Evolutionary conservation across 2,329 filamentous ascomycete genomes (phyloP).

Genomic region (Penicillium griseofulvum): DNA sequence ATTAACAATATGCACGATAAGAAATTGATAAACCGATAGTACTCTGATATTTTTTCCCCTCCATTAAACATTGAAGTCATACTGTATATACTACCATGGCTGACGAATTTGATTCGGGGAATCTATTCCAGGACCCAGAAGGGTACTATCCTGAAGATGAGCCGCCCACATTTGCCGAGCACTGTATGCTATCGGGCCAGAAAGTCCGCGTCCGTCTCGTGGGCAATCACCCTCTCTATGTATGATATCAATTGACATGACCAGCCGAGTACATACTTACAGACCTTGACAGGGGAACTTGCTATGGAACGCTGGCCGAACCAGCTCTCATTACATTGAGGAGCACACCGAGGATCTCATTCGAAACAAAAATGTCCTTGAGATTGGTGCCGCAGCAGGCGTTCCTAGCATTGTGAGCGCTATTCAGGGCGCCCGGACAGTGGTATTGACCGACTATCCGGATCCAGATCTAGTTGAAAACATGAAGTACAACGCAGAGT

Average conservation of each 20-base stretch:
- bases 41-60: constrained; percentile 9
- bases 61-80: neutral
- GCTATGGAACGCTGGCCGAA: constrained; percentile 85
- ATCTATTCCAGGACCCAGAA: constrained; percentile 76
- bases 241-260: constrained; percentile 38
- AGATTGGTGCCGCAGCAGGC: constrained; percentile 85
- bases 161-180: constrained; percentile 68
- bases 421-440: constrained; percentile 65
- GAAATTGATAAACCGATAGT: constrained; percentile 13
- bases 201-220: constrained; percentile 72
- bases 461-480: constrained; percentile 80
- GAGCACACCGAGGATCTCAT: constrained; percentile 60
- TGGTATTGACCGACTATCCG: constrained; percentile 83
- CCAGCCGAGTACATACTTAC: neutral
- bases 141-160: constrained; percentile 78
- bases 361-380: constrained; percentile 69
- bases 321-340: constrained; percentile 76
- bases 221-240: constrained; percentile 82
- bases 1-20: constrained; percentile 4
- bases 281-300: constrained; percentile 62
- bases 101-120: constrained; percentile 39
- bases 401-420: constrained; percentile 77
- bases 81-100: constrained; percentile 20
- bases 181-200: constrained; percentile 66
- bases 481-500: constrained; percentile 70